Evolutionary conservation across 2,329 filamentous ascomycete species (phyloP).

Genomic region (Stagonosporopsis rhizophila): DNA sequence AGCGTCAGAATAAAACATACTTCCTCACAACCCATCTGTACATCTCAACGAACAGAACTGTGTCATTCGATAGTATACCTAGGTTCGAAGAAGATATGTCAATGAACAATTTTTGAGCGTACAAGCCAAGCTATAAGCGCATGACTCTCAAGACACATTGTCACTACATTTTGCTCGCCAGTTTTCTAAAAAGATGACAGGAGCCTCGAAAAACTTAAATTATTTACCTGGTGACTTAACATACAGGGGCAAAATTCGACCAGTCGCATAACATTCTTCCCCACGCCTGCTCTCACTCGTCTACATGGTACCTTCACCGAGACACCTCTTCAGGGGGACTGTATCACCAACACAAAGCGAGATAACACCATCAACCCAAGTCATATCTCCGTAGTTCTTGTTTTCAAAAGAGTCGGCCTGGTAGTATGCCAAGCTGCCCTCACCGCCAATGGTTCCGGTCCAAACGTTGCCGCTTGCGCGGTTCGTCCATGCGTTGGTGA

Average conservation of each 20-base stretch:
- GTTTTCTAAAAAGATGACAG: not conserved
- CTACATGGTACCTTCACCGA: slow-evolving; percentile 45
- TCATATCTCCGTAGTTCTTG: slow-evolving; percentile 43
- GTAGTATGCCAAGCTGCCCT: slow-evolving; percentile 35
- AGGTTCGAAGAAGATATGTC: no score
- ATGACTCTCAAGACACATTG: no score
- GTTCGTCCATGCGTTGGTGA: slow-evolving; percentile 49
- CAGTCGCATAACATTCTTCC: not conserved
- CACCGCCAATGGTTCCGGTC: slow-evolving; percentile 44
- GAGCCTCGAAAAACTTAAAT: not conserved
- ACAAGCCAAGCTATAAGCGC: no score
- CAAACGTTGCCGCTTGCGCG: slow-evolving; percentile 47
- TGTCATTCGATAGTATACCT: no score
- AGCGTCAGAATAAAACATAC: no score
- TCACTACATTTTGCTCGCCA: not conserved
- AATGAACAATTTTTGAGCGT: no score
- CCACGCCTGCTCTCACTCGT: not conserved
- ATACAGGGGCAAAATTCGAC: not conserved
- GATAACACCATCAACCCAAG: slow-evolving; percentile 53
- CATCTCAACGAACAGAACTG: no score
- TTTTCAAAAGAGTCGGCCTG: slow-evolving; percentile 46
- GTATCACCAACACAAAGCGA: slow-evolving; percentile 47
- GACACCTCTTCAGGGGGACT: slow-evolving; percentile 50
- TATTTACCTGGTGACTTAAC: not conserved
- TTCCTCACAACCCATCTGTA: no score